Evolutionary conservation across 2,329 filamentous ascomycete genomes (phyloP), one percentile per base, ranked within the genome.

Genomic region (Trichoderma sp.): DNA sequence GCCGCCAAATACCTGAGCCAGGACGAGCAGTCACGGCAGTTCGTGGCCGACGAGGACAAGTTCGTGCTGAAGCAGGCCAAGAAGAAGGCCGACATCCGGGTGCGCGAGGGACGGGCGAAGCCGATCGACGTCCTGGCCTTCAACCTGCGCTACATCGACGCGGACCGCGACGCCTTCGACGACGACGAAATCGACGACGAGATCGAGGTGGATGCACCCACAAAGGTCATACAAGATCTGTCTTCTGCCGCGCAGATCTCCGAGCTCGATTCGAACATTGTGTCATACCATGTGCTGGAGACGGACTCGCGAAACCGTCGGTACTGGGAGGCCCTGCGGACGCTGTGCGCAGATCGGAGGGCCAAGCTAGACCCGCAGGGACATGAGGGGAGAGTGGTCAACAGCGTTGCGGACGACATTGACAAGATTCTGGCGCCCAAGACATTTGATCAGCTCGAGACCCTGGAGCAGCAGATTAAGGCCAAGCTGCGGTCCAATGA

Each of bases 61-160:
- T 99, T 99, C 78, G 96, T 98, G 71, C 85, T 99, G 78, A 95
- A 94, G 82, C 96, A 99, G 83, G 92, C 95, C 61, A 99, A 98
- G 86, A 98, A 97, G 85, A 98, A 98, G 85, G 95, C 96, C 55
- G 93, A 95, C 75, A 97, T 99, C 76, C 92, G 96, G 53, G 94
- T 98, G 59, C 93, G 94, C 76, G 95, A 97, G 81, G 92, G 93
- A 12, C 90, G 97, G 75, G 95, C 95, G 70, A 95, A 94, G 79
- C 93, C 95, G 11, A 95, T 98, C 77, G 96, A 99, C 83, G 95
- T 93, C 86, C 88, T 99, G 59, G 94, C 95, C 1, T 96, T 98
- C 78, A 97, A 93, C 73, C 84, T 99, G 74, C 91, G 94, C 75
- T 93, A 95, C 74, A 91, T 98, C 75, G 96, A 99, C 79, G 87